phyloP scores from a whole-genome alignment of 352 stramenopile genomes.

The Thraustochytrium sp. region DNA sequence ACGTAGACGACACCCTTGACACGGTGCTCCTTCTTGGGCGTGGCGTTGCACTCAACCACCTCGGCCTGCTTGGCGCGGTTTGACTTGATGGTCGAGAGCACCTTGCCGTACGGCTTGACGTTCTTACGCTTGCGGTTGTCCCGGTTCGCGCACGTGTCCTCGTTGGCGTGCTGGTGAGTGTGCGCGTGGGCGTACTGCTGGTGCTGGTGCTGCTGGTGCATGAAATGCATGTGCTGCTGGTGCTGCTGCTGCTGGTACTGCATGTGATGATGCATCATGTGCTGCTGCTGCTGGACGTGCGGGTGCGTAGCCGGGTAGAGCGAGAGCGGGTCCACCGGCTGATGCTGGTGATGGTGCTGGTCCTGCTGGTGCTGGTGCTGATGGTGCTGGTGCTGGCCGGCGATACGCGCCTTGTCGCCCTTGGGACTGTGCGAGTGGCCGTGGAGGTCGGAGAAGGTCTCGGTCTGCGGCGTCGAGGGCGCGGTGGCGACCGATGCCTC shows the following conservation, averaged over 20 bases:
- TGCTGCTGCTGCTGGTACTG: too few relatives aligned
- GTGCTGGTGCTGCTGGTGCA: background rate
- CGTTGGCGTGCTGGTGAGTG: background rate
- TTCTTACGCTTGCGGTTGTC: conserved; percentile 34
- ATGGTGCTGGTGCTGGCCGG: background rate
- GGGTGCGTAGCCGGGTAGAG: too few relatives aligned
- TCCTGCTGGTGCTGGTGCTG: background rate
- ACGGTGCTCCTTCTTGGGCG: conserved; percentile 1
- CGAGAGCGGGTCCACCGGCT: too few relatives aligned
- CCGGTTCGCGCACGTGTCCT: background rate
- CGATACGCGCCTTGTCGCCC: background rate
- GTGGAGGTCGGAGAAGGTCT: background rate
- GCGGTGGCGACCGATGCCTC: background rate
- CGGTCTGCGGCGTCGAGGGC: background rate
- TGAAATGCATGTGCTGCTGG: too few relatives aligned
- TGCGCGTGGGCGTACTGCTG: background rate
- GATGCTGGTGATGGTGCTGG: background rate
- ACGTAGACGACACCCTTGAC: conserved; percentile 41
- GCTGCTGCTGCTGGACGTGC: too few relatives aligned
- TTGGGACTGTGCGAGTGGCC: background rate
- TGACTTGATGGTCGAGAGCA: conserved; percentile 13
- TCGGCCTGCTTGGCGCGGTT: conserved; percentile 35
- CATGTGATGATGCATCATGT: too few relatives aligned
- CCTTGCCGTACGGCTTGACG: conserved; percentile 6
- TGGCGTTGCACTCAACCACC: background rate